Percentiles rank a stretch among this genome's conserved stretches.
Evolutionary conservation across 2,329 filamentous ascomycete species (phyloP).

Genomic region (Aspergillus pseudonomiae): DNA sequence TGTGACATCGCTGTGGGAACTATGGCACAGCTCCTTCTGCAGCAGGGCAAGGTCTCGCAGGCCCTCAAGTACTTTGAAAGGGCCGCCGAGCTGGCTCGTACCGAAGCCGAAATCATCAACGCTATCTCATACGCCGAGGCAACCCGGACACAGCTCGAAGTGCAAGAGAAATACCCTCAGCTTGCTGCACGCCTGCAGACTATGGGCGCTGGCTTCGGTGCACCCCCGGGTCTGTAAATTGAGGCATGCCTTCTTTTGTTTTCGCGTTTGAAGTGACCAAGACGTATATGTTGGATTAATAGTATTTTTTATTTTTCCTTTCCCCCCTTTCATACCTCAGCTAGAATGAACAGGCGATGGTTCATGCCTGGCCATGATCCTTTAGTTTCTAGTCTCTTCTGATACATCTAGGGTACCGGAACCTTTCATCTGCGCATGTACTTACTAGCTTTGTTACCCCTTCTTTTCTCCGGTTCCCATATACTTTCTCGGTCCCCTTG

Average conservation of each 20-base stretch:
- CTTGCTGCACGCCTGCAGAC: constrained; percentile 71
- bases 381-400: constrained; percentile 13
- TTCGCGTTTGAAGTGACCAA: constrained; percentile 7
- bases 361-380: constrained; percentile 9
- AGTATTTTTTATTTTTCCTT: constrained; percentile 17
- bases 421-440: constrained; percentile 30
- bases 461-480: constrained; percentile 5
- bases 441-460: constrained; percentile 25
- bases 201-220: constrained; percentile 52
- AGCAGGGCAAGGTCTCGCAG: constrained; percentile 95
- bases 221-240: constrained; percentile 38
- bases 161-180: constrained; percentile 83
- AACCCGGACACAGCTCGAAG: constrained; percentile 91
- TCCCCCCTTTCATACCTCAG: constrained; percentile 3
- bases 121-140: constrained; percentile 96
- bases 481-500: not conserved
- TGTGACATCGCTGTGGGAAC: constrained; percentile 98
- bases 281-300: constrained; percentile 11
- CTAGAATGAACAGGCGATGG: constrained; percentile 7
- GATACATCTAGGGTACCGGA: constrained; percentile 18
- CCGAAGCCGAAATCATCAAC: constrained; percentile 94
- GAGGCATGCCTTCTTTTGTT: constrained; percentile 17
- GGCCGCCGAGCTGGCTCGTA: constrained; percentile 89
- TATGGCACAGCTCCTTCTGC: constrained; percentile 95
- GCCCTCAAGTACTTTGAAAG: constrained; percentile 97